These are phyloP conservation scores for Solanum megistacrolobum DNA, from an alignment of 257 asterid genomes.

Conservation along the genomic window DNA sequence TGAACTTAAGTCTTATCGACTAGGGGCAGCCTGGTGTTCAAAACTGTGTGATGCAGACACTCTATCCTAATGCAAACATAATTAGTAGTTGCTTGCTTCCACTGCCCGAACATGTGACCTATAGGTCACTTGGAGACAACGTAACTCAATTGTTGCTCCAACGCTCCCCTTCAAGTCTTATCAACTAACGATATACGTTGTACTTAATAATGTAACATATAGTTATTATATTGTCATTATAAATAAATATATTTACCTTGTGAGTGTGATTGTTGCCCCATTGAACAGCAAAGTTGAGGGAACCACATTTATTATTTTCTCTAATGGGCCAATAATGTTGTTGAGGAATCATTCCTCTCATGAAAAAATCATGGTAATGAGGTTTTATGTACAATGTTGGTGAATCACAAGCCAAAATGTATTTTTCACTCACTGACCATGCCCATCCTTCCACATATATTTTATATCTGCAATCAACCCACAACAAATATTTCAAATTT, in stretches of 20 bases:
- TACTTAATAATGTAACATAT: neutral
- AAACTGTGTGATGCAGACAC: too few relatives aligned
- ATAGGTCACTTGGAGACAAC: neutral
- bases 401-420: conserved; percentile 76
- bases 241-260: conserved; percentile 23
- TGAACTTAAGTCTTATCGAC: too few relatives aligned
- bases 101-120: neutral
- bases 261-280: conserved; percentile 71
- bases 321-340: conserved; percentile 79
- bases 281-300: conserved; percentile 76
- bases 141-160: neutral
- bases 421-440: conserved; percentile 88
- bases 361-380: conserved; percentile 71
- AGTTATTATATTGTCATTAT: neutral
- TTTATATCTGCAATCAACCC: conserved; percentile 45
- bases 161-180: neutral
- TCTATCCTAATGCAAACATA: too few relatives aligned
- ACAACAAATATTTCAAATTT: neutral
- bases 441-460: conserved; percentile 86
- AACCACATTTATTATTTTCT: conserved; percentile 52
- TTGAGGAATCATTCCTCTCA: conserved; percentile 67
- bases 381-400: conserved; percentile 58
- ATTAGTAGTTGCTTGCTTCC: neutral
- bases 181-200: neutral
- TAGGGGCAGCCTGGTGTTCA: neutral